phyloP scores from a whole-genome alignment of 257 asterid species.

The Craterostigma plantagineum region DNA sequence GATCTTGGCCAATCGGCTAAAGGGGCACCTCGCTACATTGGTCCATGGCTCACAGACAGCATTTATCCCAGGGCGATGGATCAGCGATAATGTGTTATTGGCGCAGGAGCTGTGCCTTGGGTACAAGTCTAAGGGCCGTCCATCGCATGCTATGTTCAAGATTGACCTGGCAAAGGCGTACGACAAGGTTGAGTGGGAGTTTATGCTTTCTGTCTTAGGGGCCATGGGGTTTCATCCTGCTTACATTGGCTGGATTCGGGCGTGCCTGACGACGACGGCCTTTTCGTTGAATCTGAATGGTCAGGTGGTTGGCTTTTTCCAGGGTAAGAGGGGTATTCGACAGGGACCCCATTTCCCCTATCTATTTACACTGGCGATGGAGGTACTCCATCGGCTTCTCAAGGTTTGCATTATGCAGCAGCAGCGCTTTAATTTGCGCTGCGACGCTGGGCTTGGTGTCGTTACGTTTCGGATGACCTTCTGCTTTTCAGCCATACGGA shows the following conservation, averaged over 20 bases:
- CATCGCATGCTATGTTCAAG: neutral
- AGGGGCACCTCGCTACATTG: neutral
- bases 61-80: constrained; percentile 1
- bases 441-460: too few species aligned
- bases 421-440: too few species aligned
- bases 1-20: neutral
- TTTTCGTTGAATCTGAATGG: neutral
- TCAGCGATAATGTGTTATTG: neutral
- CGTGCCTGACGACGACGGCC: neutral
- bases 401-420: too few species aligned
- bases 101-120: neutral
- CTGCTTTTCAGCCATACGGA: too few species aligned
- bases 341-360: neutral
- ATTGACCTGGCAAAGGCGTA: neutral
- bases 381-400: too few species aligned
- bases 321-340: neutral
- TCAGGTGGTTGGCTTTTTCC: neutral
- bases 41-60: neutral
- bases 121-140: neutral
- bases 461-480: too few species aligned
- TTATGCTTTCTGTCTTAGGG: neutral
- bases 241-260: neutral
- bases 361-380: too few species aligned
- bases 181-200: neutral
- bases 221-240: neutral